Evolutionary conservation across 345 rosid species (phyloP).

Genomic region (Euphorbia pulcherrima): DNA sequence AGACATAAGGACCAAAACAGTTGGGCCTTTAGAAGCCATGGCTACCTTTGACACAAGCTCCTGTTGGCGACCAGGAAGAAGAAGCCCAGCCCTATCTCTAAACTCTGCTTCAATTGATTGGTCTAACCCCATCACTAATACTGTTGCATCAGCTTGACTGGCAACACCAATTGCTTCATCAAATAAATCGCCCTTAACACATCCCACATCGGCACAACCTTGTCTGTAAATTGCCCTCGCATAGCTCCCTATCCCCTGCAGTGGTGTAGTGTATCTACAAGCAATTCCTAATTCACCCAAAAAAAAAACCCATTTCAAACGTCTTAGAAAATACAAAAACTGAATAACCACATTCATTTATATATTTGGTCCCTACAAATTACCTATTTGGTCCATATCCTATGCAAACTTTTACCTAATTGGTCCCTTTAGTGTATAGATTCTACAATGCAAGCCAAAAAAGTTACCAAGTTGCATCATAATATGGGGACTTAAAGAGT

Average conservation of each 20-base stretch:
- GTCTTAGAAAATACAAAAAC: too few relatives aligned
- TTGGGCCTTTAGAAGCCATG: conserved; percentile 22
- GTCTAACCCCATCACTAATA: conserved; percentile 31
- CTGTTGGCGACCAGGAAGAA: conserved; percentile 32
- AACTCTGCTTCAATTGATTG: conserved; percentile 29
- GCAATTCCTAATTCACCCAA: conserved; percentile 19
- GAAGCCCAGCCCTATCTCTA: conserved; percentile 23
- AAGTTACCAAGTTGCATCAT: too few relatives aligned
- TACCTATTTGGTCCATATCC: too few relatives aligned
- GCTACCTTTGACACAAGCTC: conserved; percentile 26
- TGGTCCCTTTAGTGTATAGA: too few relatives aligned
- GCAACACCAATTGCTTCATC: conserved; percentile 23
- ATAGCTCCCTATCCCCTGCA: conserved; percentile 24
- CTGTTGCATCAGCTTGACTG: conserved; percentile 25
- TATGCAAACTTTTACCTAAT: too few relatives aligned
- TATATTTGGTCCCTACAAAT: too few relatives aligned
- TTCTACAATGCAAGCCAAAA: too few relatives aligned
- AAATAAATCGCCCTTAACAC: conserved; percentile 15
- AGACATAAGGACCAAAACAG: conserved; percentile 29
- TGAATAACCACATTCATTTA: too few relatives aligned
- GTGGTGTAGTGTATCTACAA: conserved; percentile 19
- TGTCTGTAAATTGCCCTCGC: conserved; percentile 16
- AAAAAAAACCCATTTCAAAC: too few relatives aligned
- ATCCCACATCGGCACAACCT: conserved; percentile 25
- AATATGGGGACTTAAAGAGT: too few relatives aligned